Evolutionary conservation across 192 early-diverging fungal genomes (phyloP), one percentile per base, ranked within the genome.

Genomic region (Backusella australiensis): DNA sequence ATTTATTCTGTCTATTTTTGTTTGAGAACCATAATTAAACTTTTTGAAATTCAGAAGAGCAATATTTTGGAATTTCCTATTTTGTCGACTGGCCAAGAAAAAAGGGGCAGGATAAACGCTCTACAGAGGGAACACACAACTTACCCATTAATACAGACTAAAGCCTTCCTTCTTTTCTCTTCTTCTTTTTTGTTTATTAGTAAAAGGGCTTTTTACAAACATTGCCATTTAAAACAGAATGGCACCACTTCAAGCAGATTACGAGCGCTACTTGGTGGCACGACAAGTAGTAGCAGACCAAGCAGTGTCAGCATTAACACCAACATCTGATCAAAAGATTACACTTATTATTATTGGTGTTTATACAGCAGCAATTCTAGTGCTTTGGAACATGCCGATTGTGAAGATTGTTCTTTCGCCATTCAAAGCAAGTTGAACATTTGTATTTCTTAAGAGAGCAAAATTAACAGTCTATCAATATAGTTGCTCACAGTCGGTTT

Each of bases 351-450:
- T 86, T 75, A 92, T 92, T 68, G 90, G 89, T 72, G 92, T 82
- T 32, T 94, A 94, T 68, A 82, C 83, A 21, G 77, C 88, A 0
- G 91, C 84, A 12, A 93, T 94, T 42, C 77, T 94, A 2, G 80
- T 93, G 4, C 83, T 97, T 7, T 97, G 97, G 97, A 89, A 94
- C 72, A 87, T 97, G 76, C 97, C 97, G 1, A 85, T 91, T 74
- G 74, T 94, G 2, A 96, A 96, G 72, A 77, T 91, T 68, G 85
- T 99, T 9, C 83, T 99, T n/a, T 93, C 93, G 80, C 97, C 97
- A 1, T 99, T 99, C 90, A 97, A 97, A 86, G 91, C 92, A 73
- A 66, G 78, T 35, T 35, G 14, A 0, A 69, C 7, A 12, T 39
- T 11, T 39, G 38, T 39, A 12, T 39, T 39, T 32, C 32, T 32